phyloP scores from a whole-genome alignment of 179 eudicot species.

The Amaranthus tricolor region DNA sequence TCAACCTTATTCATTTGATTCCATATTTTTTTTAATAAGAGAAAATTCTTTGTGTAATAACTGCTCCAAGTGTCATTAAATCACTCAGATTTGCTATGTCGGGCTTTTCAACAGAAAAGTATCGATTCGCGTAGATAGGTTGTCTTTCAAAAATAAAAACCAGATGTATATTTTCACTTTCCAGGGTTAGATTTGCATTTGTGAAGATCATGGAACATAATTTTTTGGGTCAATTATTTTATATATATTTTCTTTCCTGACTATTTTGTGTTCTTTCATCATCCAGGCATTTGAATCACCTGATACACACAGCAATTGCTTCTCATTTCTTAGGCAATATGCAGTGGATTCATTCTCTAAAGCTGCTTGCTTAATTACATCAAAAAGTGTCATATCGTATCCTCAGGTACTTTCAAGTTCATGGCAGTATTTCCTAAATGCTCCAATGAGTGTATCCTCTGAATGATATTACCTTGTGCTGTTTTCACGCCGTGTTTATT shows the following conservation, averaged over 20 bases:
- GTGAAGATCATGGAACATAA: neutral
- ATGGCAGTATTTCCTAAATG: neutral
- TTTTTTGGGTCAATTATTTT: neutral
- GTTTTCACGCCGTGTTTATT: neutral
- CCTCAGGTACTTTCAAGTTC: slow-evolving; percentile 65
- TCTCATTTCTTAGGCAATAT: slow-evolving; percentile 81
- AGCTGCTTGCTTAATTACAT: slow-evolving; percentile 83
- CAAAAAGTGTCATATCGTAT: slow-evolving; percentile 84
- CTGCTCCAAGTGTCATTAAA: too few relatives aligned
- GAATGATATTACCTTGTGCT: neutral
- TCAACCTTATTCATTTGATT: too few relatives aligned
- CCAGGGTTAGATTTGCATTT: slow-evolving; percentile 1
- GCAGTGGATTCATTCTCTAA: slow-evolving; percentile 78
- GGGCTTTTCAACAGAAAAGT: too few relatives aligned
- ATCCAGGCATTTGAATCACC: slow-evolving; percentile 98
- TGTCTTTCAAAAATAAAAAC: too few relatives aligned
- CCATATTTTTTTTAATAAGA: too few relatives aligned
- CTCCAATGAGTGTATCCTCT: neutral
- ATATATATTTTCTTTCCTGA: neutral
- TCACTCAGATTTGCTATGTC: too few relatives aligned
- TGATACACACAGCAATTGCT: slow-evolving; percentile 78
- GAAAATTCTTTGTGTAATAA: too few relatives aligned
- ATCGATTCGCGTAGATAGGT: too few relatives aligned
- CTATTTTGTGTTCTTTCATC: neutral
- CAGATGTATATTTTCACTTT: neutral